Base-by-base conservation (phyloP, 1,284 basidiomycete species). In the Cystobasidium pallidum region DNA sequence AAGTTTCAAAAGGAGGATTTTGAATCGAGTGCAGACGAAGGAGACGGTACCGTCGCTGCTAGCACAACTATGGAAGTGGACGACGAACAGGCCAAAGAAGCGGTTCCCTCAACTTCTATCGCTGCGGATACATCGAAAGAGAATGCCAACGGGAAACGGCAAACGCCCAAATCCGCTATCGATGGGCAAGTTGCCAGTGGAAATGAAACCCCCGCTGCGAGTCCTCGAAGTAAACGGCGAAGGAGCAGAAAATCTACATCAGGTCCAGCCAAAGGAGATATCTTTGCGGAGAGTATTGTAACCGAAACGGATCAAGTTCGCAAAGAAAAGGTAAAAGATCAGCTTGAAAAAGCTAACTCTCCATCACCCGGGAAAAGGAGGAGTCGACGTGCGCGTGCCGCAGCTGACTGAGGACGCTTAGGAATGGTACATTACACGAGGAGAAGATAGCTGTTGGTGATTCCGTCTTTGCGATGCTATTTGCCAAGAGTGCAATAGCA, bases 71-170 rank as follows among this genome's bases (percentile, higher is more conserved):
- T 51, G 49, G 49, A 51, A 51, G 49, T 51, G 2, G 49, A 51
- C 24, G 21, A 15, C 6, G 13, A 47, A n/a, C 7, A 8, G 15
- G 7, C 39, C 15, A 41, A 41, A 41, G 39, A 41, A 15, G 15
- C 39, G 7, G 8, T 41, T 41, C 39, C 8, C 13, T 54, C 51
- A 39, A 39, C 7, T 28, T 26, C 51, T 28, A 26, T 26, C 30
- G 11, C 7, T 4, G 15, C 54, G 7, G 32, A 57, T 57, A 34
- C 54, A 57, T 34, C 54, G n/a, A 57, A 57, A 28, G 54, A 57
- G 19, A 57, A 57, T n/a, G 30, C n/a, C n/a, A 4, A 32, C 36
- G 30, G 32, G 11, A 1, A 57, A 19, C 30, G 36, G 13, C 7
- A 57, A n/a, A n/a, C 28, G n/a, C 2, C 7, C 1, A 54, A 28